phyloP scores from a whole-genome alignment of 495 filamentous ascomycete species.

The Lophiostoma macrostomum region DNA sequence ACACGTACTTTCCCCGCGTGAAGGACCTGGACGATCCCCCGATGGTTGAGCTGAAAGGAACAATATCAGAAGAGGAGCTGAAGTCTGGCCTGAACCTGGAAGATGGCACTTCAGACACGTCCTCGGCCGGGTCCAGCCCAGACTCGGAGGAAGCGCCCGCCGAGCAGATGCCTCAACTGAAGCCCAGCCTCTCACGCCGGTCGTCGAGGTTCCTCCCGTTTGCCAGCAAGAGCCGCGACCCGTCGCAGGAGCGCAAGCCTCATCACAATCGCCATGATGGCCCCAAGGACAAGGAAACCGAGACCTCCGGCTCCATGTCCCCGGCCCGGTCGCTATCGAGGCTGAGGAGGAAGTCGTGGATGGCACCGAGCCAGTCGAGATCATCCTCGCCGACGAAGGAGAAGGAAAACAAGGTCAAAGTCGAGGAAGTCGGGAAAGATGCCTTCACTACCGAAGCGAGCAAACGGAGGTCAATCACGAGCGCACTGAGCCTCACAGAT shows the following conservation, averaged over 20 bases:
- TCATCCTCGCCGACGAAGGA: slow-evolving; percentile 26
- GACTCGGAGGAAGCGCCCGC: slow-evolving; percentile 18
- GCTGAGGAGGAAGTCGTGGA: slow-evolving; percentile 33
- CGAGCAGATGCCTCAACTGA: slow-evolving; percentile 21
- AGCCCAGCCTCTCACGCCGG: slow-evolving; percentile 23
- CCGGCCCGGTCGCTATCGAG: slow-evolving; percentile 26
- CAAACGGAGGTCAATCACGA: slow-evolving; percentile 11
- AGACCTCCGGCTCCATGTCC: slow-evolving; percentile 13
- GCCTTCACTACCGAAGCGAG: slow-evolving; percentile 3
- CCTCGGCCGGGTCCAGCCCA: slow-evolving; percentile 29
- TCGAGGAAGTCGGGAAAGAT: not conserved
- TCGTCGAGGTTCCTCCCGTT: slow-evolving; percentile 32
- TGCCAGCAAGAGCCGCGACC: slow-evolving; percentile 25
- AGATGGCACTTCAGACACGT: slow-evolving; percentile 12
- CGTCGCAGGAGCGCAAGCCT: slow-evolving; percentile 10
- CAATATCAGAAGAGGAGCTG: slow-evolving; percentile 32
- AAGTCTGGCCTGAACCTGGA: slow-evolving; percentile 8
- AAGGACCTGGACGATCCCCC: slow-evolving; percentile 30
- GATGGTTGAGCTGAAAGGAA: slow-evolving; percentile 27
- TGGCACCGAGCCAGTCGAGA: slow-evolving; percentile 25
- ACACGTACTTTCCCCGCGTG: slow-evolving; percentile 36
- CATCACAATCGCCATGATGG: slow-evolving; percentile 1
- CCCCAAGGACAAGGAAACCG: slow-evolving; percentile 1
- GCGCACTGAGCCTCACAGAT: slow-evolving; percentile 17
- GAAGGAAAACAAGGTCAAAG: slow-evolving; percentile 4